phyloP scores from a whole-genome alignment of 345 rosid genomes.

The Draba incana region DNA sequence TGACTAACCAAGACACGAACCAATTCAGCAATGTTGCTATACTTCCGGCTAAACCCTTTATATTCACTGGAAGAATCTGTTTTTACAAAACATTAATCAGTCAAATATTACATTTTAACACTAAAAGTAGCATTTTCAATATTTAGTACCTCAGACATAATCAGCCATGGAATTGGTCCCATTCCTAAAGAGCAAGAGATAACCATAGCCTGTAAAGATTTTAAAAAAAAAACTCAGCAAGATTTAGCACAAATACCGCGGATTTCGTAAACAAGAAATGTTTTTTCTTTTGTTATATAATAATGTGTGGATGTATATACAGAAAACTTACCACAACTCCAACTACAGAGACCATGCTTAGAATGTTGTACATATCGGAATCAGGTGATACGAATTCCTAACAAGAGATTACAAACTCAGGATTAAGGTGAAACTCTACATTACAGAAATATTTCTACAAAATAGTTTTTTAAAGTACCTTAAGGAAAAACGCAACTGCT shows the following conservation, averaged over 20 bases:
- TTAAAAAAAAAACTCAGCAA: neutral
- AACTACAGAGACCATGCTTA: conserved; percentile 74
- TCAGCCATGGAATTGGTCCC: conserved; percentile 97
- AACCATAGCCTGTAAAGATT: conserved; percentile 61
- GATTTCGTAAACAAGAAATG: neutral
- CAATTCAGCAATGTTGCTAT: conserved; percentile 86
- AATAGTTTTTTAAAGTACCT: conserved; percentile 46
- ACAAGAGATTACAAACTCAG: conserved; percentile 29
- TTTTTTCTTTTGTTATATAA: no score
- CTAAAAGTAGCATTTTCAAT: neutral
- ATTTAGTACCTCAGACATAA: conserved; percentile 91
- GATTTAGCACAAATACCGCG: neutral
- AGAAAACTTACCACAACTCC: conserved; percentile 82
- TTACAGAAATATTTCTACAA: neutral
- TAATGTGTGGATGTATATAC: neutral
- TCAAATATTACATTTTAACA: neutral
- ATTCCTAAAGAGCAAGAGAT: conserved; percentile 82
- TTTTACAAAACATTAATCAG: conserved; percentile 1
- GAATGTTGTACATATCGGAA: conserved; percentile 54
- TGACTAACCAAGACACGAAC: conserved; percentile 65
- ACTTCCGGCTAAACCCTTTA: conserved; percentile 94
- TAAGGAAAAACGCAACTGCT: conserved; percentile 65
- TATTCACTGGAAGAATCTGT: conserved; percentile 90
- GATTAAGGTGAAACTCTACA: conserved; percentile 21
- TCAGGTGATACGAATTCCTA: conserved; percentile 64